Evolutionary conservation across 768 basidiomycete species (phyloP).

Genomic region (Serendipita vermifera): DNA sequence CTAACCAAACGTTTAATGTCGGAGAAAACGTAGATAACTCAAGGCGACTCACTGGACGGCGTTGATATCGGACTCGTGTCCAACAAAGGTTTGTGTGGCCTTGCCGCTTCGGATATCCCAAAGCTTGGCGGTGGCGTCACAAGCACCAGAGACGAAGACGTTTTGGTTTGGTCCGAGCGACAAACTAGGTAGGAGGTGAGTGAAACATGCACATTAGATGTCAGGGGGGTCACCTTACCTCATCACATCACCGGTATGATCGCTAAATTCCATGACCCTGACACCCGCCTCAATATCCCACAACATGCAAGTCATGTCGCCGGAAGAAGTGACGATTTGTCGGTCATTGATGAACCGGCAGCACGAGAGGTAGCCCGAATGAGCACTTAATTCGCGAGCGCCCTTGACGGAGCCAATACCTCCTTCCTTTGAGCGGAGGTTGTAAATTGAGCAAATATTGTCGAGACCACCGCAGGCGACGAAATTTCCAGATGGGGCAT

Average conservation of each 20-base stretch:
- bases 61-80: slow-evolving; percentile 98
- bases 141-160: slow-evolving; percentile 97
- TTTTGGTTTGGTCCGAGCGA: slow-evolving; percentile 91
- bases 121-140: slow-evolving; percentile 94
- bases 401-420: slow-evolving; percentile 64
- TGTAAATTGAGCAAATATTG: slow-evolving; percentile 99
- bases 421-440: slow-evolving; percentile 66
- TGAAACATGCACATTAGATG: background rate
- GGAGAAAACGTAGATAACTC: background rate
- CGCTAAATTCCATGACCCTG: slow-evolving; percentile 95
- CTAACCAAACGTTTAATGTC: slow-evolving; percentile 30
- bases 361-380: slow-evolving; percentile 95
- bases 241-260: slow-evolving; percentile 99
- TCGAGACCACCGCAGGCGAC: slow-evolving; percentile 98
- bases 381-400: slow-evolving; percentile 88
- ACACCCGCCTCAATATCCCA: slow-evolving; percentile 99
- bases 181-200: slow-evolving; percentile 39
- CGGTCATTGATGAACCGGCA: slow-evolving; percentile 98
- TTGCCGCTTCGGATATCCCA: slow-evolving; percentile 99
- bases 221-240: slow-evolving; percentile 44
- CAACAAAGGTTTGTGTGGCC: slow-evolving; percentile 96
- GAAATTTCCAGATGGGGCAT: slow-evolving; percentile 91
- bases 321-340: slow-evolving; percentile 94
- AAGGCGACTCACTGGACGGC: slow-evolving; percentile 73
- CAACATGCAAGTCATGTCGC: slow-evolving; percentile 99